phyloP scores from a whole-genome alignment of 306 rosid genomes.

The Aeschynomene evenia region DNA sequence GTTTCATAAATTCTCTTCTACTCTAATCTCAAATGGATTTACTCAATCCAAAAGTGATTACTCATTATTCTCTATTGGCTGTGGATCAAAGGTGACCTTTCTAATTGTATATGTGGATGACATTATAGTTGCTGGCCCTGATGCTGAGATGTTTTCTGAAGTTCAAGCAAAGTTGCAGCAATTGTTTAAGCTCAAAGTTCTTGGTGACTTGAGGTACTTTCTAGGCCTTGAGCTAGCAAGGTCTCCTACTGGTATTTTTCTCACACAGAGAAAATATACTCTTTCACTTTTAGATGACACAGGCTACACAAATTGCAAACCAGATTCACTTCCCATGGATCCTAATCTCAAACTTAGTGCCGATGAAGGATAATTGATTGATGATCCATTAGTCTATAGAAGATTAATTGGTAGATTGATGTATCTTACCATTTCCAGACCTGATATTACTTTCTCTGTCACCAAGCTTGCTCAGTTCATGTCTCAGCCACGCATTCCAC shows the following conservation, averaged over 20 bases:
- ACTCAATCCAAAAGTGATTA: not conserved
- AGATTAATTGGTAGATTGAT: too few species aligned
- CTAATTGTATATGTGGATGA: not conserved
- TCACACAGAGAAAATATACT: not conserved
- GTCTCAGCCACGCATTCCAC: too few species aligned
- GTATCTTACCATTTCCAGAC: too few species aligned
- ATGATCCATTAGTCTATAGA: too few species aligned
- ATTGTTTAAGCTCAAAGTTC: not conserved
- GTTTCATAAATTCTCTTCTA: not conserved
- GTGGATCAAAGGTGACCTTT: not conserved
- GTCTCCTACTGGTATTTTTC: not conserved
- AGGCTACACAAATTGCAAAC: not conserved
- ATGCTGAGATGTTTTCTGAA: not conserved
- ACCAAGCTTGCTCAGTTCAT: too few species aligned
- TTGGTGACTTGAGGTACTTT: too few species aligned
- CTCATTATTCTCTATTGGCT: not conserved
- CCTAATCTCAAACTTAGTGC: too few species aligned
- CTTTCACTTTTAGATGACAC: not conserved
- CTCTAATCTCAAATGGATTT: not conserved
- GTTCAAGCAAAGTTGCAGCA: not conserved
- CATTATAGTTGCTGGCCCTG: not conserved
- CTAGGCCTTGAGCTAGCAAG: not conserved
- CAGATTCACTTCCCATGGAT: not conserved
- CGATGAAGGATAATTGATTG: too few species aligned
- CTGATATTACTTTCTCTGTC: too few species aligned